phyloP scores from a whole-genome alignment of 768 basidiomycete genomes.

The Neoboletus brunneissimus region DNA sequence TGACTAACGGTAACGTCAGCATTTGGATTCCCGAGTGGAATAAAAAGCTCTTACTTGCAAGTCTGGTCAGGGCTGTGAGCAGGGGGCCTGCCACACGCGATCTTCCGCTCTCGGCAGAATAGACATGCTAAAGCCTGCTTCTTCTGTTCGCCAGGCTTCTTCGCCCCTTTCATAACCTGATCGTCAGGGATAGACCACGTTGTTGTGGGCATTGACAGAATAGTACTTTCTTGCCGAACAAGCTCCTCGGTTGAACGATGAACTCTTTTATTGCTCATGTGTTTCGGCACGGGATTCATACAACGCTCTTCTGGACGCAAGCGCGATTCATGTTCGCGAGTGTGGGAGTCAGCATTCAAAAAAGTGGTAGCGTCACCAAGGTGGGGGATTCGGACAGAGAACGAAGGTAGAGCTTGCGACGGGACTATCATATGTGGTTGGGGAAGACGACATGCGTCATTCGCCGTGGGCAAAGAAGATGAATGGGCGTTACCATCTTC shows the following conservation, averaged over 20 bases:
- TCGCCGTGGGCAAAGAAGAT: conserved; percentile 18
- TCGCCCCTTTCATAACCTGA: conserved; percentile 30
- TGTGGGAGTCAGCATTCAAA: conserved; percentile 16
- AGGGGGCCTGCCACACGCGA: conserved; percentile 45
- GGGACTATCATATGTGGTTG: conserved; percentile 25
- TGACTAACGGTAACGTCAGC: conserved; percentile 36
- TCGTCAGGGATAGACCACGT: conserved; percentile 37
- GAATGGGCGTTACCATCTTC: conserved; percentile 21
- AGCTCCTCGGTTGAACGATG: conserved; percentile 29
- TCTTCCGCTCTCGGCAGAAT: conserved; percentile 51
- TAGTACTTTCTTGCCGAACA: conserved; percentile 28
- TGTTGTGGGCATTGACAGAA: conserved; percentile 25
- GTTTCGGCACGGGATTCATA: conserved; percentile 18
- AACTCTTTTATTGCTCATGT: conserved; percentile 25
- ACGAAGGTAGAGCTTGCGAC: conserved; percentile 18
- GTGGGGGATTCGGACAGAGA: conserved; percentile 17
- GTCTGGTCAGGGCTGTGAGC: conserved; percentile 37
- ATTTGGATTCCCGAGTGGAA: conserved; percentile 6
- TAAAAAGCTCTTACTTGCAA: conserved; percentile 43
- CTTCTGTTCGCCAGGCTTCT: conserved; percentile 39
- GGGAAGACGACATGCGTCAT: conserved; percentile 25
- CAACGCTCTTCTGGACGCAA: conserved; percentile 27
- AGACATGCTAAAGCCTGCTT: conserved; percentile 47
- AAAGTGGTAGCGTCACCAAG: conserved; percentile 5
- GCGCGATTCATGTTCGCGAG: conserved; percentile 18